Percentiles rank a stretch among this genome's conserved stretches.
Evolutionary conservation across 148 eudicot genomes (phyloP).

Genomic region (Persicaria tinctoria): DNA sequence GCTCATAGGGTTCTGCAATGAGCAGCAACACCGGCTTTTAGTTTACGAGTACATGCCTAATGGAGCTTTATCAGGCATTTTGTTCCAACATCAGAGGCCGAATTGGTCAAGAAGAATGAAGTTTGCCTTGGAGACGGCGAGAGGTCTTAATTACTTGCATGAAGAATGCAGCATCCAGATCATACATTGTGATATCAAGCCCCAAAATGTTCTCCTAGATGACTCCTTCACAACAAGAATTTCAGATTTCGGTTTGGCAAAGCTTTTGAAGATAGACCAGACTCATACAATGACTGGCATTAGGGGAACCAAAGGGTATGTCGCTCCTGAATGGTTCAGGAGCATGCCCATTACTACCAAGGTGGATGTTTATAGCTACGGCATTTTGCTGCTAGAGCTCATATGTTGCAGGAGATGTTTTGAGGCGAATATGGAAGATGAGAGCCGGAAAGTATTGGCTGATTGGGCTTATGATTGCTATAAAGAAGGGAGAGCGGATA

Average conservation of each 20-base stretch:
- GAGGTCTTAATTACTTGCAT: slow-evolving; percentile 39
- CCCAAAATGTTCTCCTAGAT: slow-evolving; percentile 54
- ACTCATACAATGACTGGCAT: slow-evolving; percentile 38
- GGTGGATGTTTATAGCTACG: slow-evolving; percentile 51
- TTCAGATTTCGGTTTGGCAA: slow-evolving; percentile 58
- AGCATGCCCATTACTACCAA: slow-evolving; percentile 36
- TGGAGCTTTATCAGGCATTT: slow-evolving; percentile 22
- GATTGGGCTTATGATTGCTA: slow-evolving; percentile 39
- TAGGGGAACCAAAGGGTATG: slow-evolving; percentile 73
- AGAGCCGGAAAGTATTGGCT: slow-evolving; percentile 20
- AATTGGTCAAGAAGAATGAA: slow-evolving; percentile 18
- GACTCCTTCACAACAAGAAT: slow-evolving; percentile 36
- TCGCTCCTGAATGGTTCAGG: slow-evolving; percentile 71
- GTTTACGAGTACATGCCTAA: slow-evolving; percentile 32
- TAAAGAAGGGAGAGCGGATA: slow-evolving; percentile 1
- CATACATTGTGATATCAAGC: slow-evolving; percentile 67
- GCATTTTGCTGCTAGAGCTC: slow-evolving; percentile 43
- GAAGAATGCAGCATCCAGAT: slow-evolving; percentile 57
- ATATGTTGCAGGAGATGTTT: slow-evolving; percentile 27
- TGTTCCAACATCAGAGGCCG: slow-evolving; percentile 16
- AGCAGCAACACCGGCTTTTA: slow-evolving; percentile 21
- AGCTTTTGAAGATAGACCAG: slow-evolving; percentile 42
- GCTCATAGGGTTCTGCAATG: slow-evolving; percentile 26
- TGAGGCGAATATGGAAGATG: slow-evolving; percentile 8
- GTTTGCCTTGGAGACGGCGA: slow-evolving; percentile 29